Evolutionary conservation across 2,329 filamentous ascomycete species (phyloP).

Genomic region (Trichoderma atrobrunneum): DNA sequence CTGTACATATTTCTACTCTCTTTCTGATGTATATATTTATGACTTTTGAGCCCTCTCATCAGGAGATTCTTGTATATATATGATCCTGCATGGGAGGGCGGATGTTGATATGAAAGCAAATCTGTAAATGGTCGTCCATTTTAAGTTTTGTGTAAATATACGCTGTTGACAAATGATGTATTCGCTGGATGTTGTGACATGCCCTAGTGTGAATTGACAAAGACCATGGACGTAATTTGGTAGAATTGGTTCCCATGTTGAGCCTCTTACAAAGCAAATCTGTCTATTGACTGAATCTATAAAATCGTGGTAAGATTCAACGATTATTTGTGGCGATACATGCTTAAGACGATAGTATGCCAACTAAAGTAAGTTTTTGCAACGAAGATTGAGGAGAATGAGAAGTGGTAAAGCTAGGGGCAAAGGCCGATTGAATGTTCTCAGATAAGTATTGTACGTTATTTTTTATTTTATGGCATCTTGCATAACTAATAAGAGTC

Average conservation of each 20-base stretch:
- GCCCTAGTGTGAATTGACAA: neutral
- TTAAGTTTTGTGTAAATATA: neutral
- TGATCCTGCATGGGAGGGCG: neutral
- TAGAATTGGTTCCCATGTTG: neutral
- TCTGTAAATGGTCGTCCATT: neutral
- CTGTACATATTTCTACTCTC: constrained; percentile 7
- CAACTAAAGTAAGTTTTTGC: neutral
- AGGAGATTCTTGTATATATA: neutral
- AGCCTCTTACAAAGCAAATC: neutral
- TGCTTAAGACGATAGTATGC: neutral
- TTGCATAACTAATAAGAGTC: too few relatives aligned
- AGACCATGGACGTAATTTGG: neutral
- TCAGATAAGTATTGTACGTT: neutral
- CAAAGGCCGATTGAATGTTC: neutral
- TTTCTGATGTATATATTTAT: constrained; percentile 15
- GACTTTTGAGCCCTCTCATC: neutral
- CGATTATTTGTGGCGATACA: neutral
- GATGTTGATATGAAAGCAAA: neutral
- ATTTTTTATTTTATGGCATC: neutral
- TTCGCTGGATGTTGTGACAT: neutral
- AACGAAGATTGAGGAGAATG: neutral
- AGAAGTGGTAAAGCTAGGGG: neutral
- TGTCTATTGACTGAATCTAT: neutral
- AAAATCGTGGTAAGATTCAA: neutral
- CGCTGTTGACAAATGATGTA: neutral